Conservation (phyloP, 805 yeast species). For the Wickerhamiella galacta region DNA sequence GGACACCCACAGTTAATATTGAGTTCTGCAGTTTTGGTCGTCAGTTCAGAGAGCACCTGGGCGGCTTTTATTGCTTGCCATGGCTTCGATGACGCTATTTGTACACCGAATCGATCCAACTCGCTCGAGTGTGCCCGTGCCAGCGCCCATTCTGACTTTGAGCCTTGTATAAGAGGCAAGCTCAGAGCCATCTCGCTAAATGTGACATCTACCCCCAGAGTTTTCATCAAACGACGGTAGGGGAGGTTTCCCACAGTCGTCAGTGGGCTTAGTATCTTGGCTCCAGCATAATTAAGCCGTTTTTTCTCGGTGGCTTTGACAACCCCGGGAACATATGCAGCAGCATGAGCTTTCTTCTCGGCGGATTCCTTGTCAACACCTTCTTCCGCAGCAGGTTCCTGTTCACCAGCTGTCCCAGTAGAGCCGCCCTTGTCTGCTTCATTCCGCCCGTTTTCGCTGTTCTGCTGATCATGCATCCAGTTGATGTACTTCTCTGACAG, state of each 20-base stretch:
- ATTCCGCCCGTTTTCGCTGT: slow-evolving; percentile 9
- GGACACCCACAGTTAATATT: slow-evolving; percentile 97
- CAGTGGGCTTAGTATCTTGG: slow-evolving; percentile 84
- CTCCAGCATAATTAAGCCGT: slow-evolving; percentile 43
- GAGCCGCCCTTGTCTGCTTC: slow-evolving; percentile 24
- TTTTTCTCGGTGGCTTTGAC: slow-evolving; percentile 72
- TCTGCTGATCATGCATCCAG: slow-evolving; percentile 42
- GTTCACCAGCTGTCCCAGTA: slow-evolving; percentile 22
- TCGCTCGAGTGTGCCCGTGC: slow-evolving; percentile 77
- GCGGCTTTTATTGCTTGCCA: slow-evolving; percentile 91
- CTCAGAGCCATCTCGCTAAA: slow-evolving; percentile 91
- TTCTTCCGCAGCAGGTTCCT: slow-evolving; percentile 22
- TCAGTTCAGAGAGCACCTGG: slow-evolving; percentile 49
- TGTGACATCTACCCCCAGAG: slow-evolving; percentile 81
- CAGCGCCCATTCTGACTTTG: slow-evolving; percentile 93
- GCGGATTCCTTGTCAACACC: slow-evolving; percentile 13
- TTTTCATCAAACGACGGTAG: slow-evolving; percentile 79
- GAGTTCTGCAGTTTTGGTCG: slow-evolving; percentile 55
- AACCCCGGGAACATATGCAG: slow-evolving; percentile 58
- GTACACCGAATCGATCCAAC: slow-evolving; percentile 81
- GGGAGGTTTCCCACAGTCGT: slow-evolving; percentile 98
- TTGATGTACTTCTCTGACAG: slow-evolving; percentile 41
- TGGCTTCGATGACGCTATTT: slow-evolving; percentile 77
- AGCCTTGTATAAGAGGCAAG: slow-evolving; percentile 74
- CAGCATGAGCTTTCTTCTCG: slow-evolving; percentile 16